Percentiles rank a stretch among this genome's conserved stretches.
phyloP scores from a whole-genome alignment of 768 basidiomycete genomes.

The Lepiota venenata region DNA sequence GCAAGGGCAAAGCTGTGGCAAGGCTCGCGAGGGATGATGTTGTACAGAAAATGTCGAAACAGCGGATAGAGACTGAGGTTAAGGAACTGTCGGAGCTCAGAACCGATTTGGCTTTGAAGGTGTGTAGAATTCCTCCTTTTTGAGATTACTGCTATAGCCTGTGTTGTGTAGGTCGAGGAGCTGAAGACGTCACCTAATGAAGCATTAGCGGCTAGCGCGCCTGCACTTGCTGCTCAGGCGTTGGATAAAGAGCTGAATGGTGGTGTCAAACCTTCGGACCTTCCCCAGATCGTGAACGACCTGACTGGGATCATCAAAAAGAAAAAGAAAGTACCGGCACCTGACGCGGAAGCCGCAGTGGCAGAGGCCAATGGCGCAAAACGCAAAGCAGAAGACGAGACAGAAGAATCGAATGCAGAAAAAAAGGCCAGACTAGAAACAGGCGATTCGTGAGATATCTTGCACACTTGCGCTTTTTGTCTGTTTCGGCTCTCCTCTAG shows the following conservation, averaged over 20 bases:
- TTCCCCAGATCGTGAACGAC: slow-evolving; percentile 63
- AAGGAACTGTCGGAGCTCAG: slow-evolving; percentile 75
- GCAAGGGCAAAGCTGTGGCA: slow-evolving; percentile 66
- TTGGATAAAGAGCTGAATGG: slow-evolving; percentile 69
- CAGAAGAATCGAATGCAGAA: slow-evolving; percentile 41
- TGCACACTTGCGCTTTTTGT: slow-evolving; percentile 1
- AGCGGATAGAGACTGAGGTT: slow-evolving; percentile 75
- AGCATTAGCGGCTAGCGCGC: slow-evolving; percentile 49
- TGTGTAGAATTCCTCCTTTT: slow-evolving; percentile 17
- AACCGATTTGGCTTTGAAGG: slow-evolving; percentile 86
- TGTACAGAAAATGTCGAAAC: slow-evolving; percentile 62
- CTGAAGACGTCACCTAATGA: slow-evolving; percentile 79
- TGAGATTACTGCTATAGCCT: not conserved
- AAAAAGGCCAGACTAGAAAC: slow-evolving; percentile 66
- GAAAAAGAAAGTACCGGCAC: slow-evolving; percentile 67
- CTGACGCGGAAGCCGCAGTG: not conserved
- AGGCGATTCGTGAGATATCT: not conserved
- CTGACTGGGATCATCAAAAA: slow-evolving; percentile 83
- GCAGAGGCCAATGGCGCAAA: slow-evolving; percentile 37
- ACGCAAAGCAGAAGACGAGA: slow-evolving; percentile 69
- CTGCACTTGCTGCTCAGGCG: slow-evolving; percentile 66
- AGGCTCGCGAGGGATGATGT: slow-evolving; percentile 47
- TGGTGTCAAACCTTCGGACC: slow-evolving; percentile 25
- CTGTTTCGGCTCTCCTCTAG: slow-evolving; percentile 3
- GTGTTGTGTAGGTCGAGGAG: slow-evolving; percentile 73